phyloP scores from a whole-genome alignment of 2,329 filamentous ascomycete species.

The Monosporascus sp. region DNA sequence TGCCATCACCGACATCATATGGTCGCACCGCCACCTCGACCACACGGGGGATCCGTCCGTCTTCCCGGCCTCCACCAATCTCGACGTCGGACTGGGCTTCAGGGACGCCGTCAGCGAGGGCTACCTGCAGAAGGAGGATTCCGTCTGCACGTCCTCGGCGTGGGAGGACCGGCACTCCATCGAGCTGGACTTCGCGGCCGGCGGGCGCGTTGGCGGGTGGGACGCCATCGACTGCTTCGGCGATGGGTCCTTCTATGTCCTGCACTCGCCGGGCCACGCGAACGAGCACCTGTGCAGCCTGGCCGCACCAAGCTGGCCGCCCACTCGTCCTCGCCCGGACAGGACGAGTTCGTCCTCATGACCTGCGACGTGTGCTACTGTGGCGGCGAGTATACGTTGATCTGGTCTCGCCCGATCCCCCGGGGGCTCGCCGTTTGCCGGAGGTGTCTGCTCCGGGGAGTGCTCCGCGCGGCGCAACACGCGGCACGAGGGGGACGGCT shows the following conservation, averaged over 20 bases:
- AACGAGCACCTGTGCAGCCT: slow-evolving; percentile 19
- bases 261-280: slow-evolving; percentile 20
- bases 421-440: slow-evolving; percentile 12
- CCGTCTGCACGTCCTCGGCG: slow-evolving; percentile 11
- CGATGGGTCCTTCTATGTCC: slow-evolving; percentile 22
- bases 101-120: slow-evolving; percentile 14
- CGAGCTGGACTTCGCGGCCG: slow-evolving; percentile 11
- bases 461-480: neutral
- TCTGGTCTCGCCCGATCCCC: slow-evolving; percentile 16
- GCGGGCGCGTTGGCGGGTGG: slow-evolving; percentile 10
- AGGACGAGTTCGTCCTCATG: slow-evolving; percentile 20
- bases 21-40: slow-evolving; percentile 20
- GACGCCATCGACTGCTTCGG: slow-evolving; percentile 19
- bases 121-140: slow-evolving; percentile 11
- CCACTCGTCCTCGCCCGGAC: neutral
- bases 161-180: slow-evolving; percentile 13
- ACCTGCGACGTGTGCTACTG: slow-evolving; percentile 17
- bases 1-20: slow-evolving; percentile 17
- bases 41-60: slow-evolving; percentile 16
- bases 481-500: neutral
- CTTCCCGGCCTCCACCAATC: slow-evolving; percentile 13
- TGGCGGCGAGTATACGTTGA: slow-evolving; percentile 16
- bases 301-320: slow-evolving; percentile 11
- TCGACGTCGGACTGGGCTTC: slow-evolving; percentile 16
- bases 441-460: neutral